Percentiles rank a stretch among this genome's conserved stretches.
Evolutionary conservation across 1,284 basidiomycete genomes (phyloP).

Genomic region (Sphaerobolus stellatus): DNA sequence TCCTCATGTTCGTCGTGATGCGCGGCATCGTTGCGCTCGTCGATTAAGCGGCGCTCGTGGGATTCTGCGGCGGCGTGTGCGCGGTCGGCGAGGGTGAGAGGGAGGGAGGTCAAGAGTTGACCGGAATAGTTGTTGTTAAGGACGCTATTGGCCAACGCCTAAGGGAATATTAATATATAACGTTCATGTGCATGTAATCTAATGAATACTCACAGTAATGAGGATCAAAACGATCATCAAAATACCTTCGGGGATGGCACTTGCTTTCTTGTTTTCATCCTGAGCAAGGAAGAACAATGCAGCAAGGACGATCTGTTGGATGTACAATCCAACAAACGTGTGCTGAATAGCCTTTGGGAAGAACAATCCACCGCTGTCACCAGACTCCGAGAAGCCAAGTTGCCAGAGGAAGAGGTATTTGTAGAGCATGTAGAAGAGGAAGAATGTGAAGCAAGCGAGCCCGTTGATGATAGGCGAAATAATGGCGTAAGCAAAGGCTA

Average conservation of each 20-base stretch:
- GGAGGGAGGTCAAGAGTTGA: conserved; percentile 65
- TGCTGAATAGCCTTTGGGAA: conserved; percentile 95
- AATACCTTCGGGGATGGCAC: conserved; percentile 69
- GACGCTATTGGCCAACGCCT: conserved; percentile 68
- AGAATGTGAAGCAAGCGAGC: conserved; percentile 80
- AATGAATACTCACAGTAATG: conserved; percentile 58
- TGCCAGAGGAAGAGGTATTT: conserved; percentile 88
- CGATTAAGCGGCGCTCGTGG: conserved; percentile 9
- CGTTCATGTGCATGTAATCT: conserved; percentile 10
- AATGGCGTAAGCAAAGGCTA: conserved; percentile 79
- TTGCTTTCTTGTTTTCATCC: conserved; percentile 49
- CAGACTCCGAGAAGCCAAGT: conserved; percentile 68
- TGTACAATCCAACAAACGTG: conserved; percentile 90
- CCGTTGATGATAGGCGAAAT: conserved; percentile 96
- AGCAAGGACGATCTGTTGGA: conserved; percentile 78
- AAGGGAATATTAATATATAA: conserved; percentile 17
- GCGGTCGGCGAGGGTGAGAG: conserved; percentile 75
- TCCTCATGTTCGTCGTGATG: conserved; percentile 23
- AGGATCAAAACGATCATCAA: conserved; percentile 84
- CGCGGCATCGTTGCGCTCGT: conserved; percentile 24
- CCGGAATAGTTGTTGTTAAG: conserved; percentile 70
- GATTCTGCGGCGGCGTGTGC: conserved; percentile 44
- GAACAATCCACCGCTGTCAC: conserved; percentile 92
- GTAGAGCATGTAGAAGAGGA: conserved; percentile 81
- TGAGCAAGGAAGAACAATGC: conserved; percentile 87